Conservation (phyloP, 164 flowering plant species). For the Akebia trifoliata region DNA sequence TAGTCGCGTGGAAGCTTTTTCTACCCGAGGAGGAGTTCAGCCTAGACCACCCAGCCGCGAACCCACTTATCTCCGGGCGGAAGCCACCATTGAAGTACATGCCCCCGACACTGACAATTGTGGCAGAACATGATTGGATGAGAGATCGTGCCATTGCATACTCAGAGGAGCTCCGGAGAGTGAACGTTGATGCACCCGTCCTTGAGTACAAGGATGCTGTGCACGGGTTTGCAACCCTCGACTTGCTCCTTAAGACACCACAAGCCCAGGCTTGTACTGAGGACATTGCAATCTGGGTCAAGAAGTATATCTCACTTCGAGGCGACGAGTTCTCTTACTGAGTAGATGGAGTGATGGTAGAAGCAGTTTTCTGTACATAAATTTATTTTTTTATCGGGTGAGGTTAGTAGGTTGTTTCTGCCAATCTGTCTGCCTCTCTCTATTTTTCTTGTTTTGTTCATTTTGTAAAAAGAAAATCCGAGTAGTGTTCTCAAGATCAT, state of each 20-base stretch:
- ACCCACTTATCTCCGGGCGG: conserved; percentile 44
- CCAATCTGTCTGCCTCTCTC: not conserved
- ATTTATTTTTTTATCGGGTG: no score
- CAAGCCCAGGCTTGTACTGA: conserved; percentile 58
- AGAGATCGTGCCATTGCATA: conserved; percentile 58
- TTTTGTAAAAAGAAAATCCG: conserved; percentile 1
- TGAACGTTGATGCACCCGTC: conserved; percentile 53
- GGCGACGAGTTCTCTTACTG: conserved; percentile 57
- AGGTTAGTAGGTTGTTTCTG: no score
- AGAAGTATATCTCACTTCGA: conserved; percentile 50
- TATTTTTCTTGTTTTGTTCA: not conserved
- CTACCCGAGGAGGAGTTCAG: conserved; percentile 43
- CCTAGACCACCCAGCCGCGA: conserved; percentile 54
- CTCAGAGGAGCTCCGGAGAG: conserved; percentile 52
- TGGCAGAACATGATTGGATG: conserved; percentile 66
- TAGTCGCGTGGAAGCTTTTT: conserved; percentile 55
- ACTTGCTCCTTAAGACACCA: conserved; percentile 46
- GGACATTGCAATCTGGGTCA: conserved; percentile 57
- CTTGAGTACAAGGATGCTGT: conserved; percentile 56
- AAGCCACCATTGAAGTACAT: conserved; percentile 36
- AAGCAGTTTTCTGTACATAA: conserved; percentile 4
- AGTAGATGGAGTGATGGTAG: not conserved
- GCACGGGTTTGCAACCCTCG: conserved; percentile 57
- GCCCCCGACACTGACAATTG: conserved; percentile 57
- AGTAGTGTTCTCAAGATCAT: not conserved